Evolutionary conservation across 257 asterid genomes (phyloP).

Genomic region (Striga asiatica): DNA sequence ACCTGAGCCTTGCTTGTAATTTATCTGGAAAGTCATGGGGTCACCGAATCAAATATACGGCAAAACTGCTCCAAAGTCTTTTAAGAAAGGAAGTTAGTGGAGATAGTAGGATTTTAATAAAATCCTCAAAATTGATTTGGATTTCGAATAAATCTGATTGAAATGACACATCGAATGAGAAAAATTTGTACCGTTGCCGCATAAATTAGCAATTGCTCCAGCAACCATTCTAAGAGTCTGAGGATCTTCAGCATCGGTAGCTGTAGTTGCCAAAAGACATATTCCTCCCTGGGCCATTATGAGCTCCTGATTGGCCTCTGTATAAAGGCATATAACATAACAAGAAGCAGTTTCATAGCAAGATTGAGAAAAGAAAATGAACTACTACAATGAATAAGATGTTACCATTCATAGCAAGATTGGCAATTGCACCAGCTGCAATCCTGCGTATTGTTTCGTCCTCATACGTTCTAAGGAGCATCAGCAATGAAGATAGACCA

Average conservation of each 20-base stretch:
- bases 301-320: slow-evolving; percentile 94
- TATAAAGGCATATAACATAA: not conserved
- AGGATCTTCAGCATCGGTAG: slow-evolving; percentile 95
- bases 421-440: slow-evolving; percentile 99
- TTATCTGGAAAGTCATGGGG: slow-evolving; percentile 47
- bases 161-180: not conserved
- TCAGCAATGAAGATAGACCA: slow-evolving; percentile 84
- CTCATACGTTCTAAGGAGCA: slow-evolving; percentile 86
- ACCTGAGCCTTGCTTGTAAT: slow-evolving; percentile 77
- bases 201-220: slow-evolving; percentile 95
- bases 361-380: not conserved
- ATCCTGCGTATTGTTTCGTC: slow-evolving; percentile 97
- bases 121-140: no score
- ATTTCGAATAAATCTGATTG: not conserved
- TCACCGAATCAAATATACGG: slow-evolving; percentile 6
- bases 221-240: slow-evolving; percentile 99
- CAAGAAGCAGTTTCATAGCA: no score
- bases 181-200: slow-evolving; percentile 76
- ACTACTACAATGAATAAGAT: slow-evolving; percentile 2
- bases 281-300: slow-evolving; percentile 98
- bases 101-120: not conserved
- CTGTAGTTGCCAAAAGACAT: slow-evolving; percentile 68
- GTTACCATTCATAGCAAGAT: slow-evolving; percentile 97
- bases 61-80: not conserved
- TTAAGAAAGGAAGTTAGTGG: not conserved